A percentile compares a stretch with the other conserved stretches of the same genome.
phyloP scores from a whole-genome alignment of 1,139 yeast genomes.

The Yamadazyma taylorii region DNA sequence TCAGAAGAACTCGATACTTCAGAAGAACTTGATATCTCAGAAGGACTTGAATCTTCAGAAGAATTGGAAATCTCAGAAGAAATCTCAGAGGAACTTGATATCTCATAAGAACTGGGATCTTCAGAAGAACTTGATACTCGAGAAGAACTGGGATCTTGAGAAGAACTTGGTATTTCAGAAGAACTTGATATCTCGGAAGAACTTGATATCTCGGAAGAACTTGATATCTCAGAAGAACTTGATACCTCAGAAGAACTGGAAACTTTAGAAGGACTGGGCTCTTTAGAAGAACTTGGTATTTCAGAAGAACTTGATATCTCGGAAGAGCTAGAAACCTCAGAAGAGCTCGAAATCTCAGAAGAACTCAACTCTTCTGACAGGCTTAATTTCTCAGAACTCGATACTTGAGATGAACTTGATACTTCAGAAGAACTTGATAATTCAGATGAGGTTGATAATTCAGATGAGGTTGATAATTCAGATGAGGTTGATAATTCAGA shows the following conservation, averaged over 20 bases:
- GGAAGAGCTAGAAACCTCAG: background rate
- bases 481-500: conserved; percentile 4
- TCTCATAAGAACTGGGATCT: background rate
- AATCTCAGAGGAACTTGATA: background rate
- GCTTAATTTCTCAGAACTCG: background rate
- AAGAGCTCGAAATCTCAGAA: background rate
- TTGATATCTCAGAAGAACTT: background rate
- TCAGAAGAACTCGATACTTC: background rate
- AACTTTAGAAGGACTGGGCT: background rate
- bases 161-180: background rate
- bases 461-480: background rate
- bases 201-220: background rate
- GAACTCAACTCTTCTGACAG: background rate
- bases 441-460: background rate
- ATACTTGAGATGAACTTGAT: background rate
- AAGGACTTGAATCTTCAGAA: background rate
- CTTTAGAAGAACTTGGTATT: background rate
- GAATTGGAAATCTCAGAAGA: background rate
- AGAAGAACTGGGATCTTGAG: background rate
- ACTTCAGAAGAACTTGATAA: background rate
- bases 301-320: background rate
- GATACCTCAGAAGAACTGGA: background rate
- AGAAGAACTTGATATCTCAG: background rate
- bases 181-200: background rate
- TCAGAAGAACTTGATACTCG: background rate